Base-by-base conservation (phyloP, 2,329 filamentous ascomycete species). In the Didymella keratinophila region DNA sequence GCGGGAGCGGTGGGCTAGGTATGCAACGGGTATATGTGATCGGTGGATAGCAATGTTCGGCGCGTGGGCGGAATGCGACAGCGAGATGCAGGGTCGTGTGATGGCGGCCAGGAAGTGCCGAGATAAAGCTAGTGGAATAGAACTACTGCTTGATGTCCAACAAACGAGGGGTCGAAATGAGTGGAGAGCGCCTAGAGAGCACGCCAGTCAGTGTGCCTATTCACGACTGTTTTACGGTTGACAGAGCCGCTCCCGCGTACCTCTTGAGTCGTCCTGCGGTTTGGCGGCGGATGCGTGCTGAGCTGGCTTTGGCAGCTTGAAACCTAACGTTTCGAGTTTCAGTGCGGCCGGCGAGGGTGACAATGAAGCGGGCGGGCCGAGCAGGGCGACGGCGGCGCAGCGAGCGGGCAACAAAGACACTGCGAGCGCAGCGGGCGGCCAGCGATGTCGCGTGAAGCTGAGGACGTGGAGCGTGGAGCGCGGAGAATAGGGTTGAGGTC, bases 311-410 rank as follows among this genome's bases (percentile, higher is more conserved):
- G 66, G 55, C 69, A 69, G 65, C 63, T 71, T 73, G 74, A 77
- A 76, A 77, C 76, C 72, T 71, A 72, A 73, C 70, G 73, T 76
- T 69, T 65, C 62, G 69, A 68, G 71, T 71, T 69, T 71, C 70
- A 68, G 68, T 65, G 71, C 67, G 62, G 69, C 48, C 52, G 64
- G 63, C 56, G 57, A 51, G 57, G 49, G 58, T 57, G 64, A 69
- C 69, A 62, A 67, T 64, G 66, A 57, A 63, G 67, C 63, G 66
- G 61, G 58, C 60, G 60, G 51, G 52, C 44, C 58, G 52, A 58
- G 58, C 43, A 39, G 36, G 57, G 30, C 41, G 50, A 51, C 42
- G 65, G 60, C 58, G 49, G 60, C 59, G 58, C 56, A 58, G 56
- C 52, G 46, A 47, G 49, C 32, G 57, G 47, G 48, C 60, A 56